Base-by-base conservation (phyloP, 179 eudicot species). In the Camellia oleifera region DNA sequence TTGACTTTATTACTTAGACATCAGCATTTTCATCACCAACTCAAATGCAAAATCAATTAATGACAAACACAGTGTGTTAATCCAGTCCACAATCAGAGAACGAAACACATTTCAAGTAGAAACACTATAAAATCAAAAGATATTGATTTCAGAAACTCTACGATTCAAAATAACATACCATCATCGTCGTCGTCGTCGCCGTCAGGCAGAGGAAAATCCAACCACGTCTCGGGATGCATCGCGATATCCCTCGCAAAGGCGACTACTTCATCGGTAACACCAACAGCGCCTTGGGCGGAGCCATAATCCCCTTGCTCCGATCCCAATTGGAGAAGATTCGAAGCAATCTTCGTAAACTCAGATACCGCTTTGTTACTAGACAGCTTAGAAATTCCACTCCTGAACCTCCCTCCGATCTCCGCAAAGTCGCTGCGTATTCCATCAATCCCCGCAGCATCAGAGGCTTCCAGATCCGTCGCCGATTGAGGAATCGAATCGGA, bases 211-310 rank as follows among this genome's bases (percentile, higher is more conserved):
- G 98, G 99, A 72, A 97, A 97, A 79, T 97, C 95, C 80, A 97
- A 74, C 98, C 98, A 94, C 79, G 98, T 93, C 85, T 93, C 94
- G 18, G 99, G 97, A 87, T 92, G 97, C 94, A 88, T 46, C 71
- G 94, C 83, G 40, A 91, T 75, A 80, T 90, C 91, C 79, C 87
- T 83, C 26, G 84, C 99, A 61, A 96, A 94, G 2, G 83, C 86
- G 71, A 96, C 92, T 66, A 94, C 97, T 68, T 94, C 91, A 20
- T 94, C 92, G 32, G 94, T 91, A 18, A 92, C 93, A 66, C 99
- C 99, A 48, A 96, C 86, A 0, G 89, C 90, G 53, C 84, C 89
- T 50, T 80, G 80, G 9, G 44, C 78, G 44, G 84, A 83, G 54
- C 88, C 84, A 79, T 80, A 65, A 75, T 83, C 86, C 40, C 86